Conservation (phyloP, 2,329 filamentous ascomycete genomes). For the Colletotrichum falcatum region DNA sequence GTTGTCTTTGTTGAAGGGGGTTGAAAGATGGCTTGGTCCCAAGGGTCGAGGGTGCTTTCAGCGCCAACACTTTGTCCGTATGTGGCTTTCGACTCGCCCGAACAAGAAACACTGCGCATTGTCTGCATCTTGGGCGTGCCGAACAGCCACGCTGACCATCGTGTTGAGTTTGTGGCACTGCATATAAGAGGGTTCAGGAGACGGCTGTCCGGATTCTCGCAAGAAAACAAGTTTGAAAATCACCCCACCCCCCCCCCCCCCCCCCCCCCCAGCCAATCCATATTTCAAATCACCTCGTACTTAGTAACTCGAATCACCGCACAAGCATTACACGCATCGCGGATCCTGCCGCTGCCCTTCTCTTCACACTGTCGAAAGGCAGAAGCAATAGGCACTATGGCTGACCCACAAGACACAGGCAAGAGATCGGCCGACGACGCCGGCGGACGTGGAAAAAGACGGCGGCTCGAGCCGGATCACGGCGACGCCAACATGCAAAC, state of each 20-base stretch:
- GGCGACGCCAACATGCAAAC: neutral
- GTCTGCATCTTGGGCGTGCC: too few relatives aligned
- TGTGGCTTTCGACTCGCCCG: neutral
- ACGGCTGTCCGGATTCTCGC: too few relatives aligned
- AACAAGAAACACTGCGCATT: neutral
- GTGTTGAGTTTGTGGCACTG: neutral
- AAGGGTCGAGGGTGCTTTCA: neutral
- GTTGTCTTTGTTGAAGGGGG: neutral
- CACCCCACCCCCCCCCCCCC: too few relatives aligned
- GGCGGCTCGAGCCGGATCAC: neutral
- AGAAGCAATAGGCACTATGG: neutral
- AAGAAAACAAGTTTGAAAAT: neutral
- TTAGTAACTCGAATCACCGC: neutral
- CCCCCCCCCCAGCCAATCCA: rapidly evolving
- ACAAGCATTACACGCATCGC: neutral
- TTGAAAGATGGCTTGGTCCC: neutral
- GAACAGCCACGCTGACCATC: neutral
- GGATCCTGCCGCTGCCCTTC: neutral
- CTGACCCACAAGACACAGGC: neutral
- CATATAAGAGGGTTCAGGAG: neutral
- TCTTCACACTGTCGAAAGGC: neutral
- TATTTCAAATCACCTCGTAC: neutral
- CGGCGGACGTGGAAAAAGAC: neutral
- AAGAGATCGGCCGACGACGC: neutral
- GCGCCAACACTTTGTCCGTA: neutral